A percentile compares a stretch with the other conserved stretches of the same genome.
phyloP scores from a whole-genome alignment of 192 early-diverging fungal species.

The Entomortierella lignicola region DNA sequence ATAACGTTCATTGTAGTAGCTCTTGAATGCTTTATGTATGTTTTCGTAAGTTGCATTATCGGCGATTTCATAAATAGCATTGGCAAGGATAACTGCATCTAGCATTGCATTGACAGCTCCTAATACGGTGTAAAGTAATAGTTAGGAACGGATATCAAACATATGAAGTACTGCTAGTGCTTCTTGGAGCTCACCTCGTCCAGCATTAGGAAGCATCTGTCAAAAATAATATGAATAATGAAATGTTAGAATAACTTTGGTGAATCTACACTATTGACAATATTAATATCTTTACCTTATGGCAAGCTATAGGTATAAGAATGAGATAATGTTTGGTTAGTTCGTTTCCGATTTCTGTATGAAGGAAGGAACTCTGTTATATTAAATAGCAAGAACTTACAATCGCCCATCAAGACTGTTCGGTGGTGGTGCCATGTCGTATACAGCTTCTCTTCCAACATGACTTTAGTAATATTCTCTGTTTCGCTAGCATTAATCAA shows the following conservation, averaged over 20 bases:
- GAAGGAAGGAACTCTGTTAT: no score
- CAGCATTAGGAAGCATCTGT: constrained; percentile 23
- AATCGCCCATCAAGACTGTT: constrained; percentile 19
- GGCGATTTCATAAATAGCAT: constrained; percentile 16
- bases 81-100: constrained; percentile 13
- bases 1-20: constrained; percentile 15
- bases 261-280: no score
- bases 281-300: constrained; percentile 19
- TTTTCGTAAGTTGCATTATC: not conserved
- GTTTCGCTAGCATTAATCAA: not conserved
- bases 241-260: no score
- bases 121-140: no score
- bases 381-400: no score
- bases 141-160: no score
- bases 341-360: no score
- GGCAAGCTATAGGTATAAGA: constrained; percentile 5
- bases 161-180: no score
- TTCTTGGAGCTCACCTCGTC: constrained; percentile 6
- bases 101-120: constrained; percentile 14
- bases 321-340: no score
- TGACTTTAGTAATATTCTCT: constrained; percentile 11
- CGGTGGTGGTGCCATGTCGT: constrained; percentile 13
- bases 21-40: constrained; percentile 8
- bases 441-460: constrained; percentile 19
- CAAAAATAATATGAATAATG: not conserved